phyloP scores from a whole-genome alignment of 192 early-diverging fungal genomes.

The Coemansia sp. region DNA sequence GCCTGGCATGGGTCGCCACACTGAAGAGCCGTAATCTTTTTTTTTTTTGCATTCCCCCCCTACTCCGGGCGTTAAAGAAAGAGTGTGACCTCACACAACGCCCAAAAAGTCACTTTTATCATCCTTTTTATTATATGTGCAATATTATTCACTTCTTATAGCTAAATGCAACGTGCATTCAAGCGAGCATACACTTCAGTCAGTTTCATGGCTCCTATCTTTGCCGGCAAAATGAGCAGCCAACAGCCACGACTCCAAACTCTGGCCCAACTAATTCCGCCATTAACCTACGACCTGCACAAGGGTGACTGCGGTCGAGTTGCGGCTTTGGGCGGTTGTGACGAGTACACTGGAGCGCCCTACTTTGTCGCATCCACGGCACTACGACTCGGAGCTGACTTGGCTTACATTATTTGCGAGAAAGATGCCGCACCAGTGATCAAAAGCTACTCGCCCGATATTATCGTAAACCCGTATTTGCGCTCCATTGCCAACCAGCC shows the following conservation, averaged over 20 bases:
- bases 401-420: conserved; percentile 87
- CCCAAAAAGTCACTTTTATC: neutral
- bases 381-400: conserved; percentile 72
- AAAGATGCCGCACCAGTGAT: conserved; percentile 73
- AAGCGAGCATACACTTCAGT: conserved; percentile 36
- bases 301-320: conserved; percentile 54
- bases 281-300: conserved; percentile 39
- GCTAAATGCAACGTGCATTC: conserved; percentile 30
- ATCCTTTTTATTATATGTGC: neutral
- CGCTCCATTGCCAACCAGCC: conserved; percentile 38
- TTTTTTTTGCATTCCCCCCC: neutral
- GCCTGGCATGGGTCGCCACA: conserved; percentile 14
- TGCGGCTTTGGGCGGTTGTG: conserved; percentile 42
- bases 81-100: neutral
- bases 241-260: conserved; percentile 47
- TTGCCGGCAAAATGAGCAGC: conserved; percentile 50
- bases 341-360: conserved; percentile 87
- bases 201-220: conserved; percentile 44
- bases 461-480: conserved; percentile 94
- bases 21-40: neutral
- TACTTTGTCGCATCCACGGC: conserved; percentile 65
- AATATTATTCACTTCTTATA: neutral
- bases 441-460: conserved; percentile 80
- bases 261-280: conserved; percentile 47
- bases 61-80: neutral